Evolutionary conservation across 2,329 filamentous ascomycete species (phyloP), one percentile per base, ranked within the genome.

Genomic region (Hypocreales sp.): DNA sequence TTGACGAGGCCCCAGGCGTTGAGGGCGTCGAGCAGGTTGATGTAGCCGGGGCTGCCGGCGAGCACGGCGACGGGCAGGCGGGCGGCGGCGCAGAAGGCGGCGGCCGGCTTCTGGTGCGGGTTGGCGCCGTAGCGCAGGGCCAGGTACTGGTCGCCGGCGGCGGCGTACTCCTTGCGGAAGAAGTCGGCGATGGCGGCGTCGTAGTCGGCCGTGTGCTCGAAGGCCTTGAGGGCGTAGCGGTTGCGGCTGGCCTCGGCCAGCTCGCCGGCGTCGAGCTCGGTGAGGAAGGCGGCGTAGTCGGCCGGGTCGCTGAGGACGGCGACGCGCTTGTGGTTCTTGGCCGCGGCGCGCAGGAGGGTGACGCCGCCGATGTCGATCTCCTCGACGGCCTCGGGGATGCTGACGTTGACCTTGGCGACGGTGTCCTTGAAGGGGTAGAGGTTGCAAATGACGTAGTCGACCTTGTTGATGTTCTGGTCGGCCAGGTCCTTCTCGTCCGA

Each of bases 361-460:
- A 98, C 90, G 44, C 90, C 90, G 39, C 86, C 90, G 50, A 98
- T 94, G 58, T 98, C 90, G 46, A 98, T 92, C 63, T 98, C 90
- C 61, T 98, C 90, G 21, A 98, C 87, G 27, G 90, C 90, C 60
- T 98, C 87, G 27, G 82, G 74, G 36, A 98, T 81, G 35, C 87
- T 95, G 46, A 98, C 90, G 47, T 93, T 92, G 62, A 92, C 75
- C 67, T 94, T 92, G 44, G 84, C 79, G 42, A 98, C 76, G 18
- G 90, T 98, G 53, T 95, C 86, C 64, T 94, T 94, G 74, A 98
- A 98, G 9, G 90, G 90, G 58, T 98, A 95, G 30, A 98, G 70
- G 61, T 98, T 98, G 77, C 90, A 95, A 51, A 98, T 79, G 43
- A 93, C 83, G 45, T 78, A 92, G 67, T 92, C 83, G 33, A 93